phyloP scores from a whole-genome alignment of 257 asterid genomes.

The Nicotiana sylvestris region DNA sequence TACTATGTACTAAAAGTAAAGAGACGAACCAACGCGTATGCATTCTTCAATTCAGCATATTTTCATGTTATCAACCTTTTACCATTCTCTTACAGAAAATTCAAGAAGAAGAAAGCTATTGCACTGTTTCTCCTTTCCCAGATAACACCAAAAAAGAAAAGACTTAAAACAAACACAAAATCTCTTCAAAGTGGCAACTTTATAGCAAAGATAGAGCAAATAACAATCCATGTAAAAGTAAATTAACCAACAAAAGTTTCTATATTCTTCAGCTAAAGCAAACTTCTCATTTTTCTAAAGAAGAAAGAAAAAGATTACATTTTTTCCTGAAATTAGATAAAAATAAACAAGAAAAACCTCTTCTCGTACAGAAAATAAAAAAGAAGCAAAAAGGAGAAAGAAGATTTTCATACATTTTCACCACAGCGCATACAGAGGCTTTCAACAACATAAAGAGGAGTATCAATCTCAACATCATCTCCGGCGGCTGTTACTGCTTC shows the following conservation, averaged over 20 bases:
- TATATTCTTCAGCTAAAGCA: neutral
- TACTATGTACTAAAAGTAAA: neutral
- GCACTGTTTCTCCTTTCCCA: neutral
- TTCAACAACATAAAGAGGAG: conserved; percentile 75
- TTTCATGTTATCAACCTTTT: neutral
- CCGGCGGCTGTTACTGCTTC: conserved; percentile 63
- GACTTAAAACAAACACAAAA: neutral
- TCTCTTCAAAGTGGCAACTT: neutral
- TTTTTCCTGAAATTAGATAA: neutral
- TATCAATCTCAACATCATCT: conserved; percentile 35
- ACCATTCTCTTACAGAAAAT: neutral
- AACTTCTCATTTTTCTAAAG: neutral
- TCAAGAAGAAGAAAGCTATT: neutral
- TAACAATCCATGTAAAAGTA: neutral
- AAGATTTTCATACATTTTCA: conserved; percentile 43
- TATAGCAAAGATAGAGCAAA: neutral
- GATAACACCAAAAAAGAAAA: neutral
- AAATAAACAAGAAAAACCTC: neutral
- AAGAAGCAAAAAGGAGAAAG: neutral
- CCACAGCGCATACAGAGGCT: conserved; percentile 98
- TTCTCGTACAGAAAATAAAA: neutral
- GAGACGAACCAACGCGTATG: neutral
- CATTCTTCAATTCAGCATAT: neutral
- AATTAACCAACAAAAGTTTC: neutral
- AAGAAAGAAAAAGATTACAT: neutral